Conservation (phyloP, 805 yeast genomes). For the Henningerozyma blattae region DNA sequence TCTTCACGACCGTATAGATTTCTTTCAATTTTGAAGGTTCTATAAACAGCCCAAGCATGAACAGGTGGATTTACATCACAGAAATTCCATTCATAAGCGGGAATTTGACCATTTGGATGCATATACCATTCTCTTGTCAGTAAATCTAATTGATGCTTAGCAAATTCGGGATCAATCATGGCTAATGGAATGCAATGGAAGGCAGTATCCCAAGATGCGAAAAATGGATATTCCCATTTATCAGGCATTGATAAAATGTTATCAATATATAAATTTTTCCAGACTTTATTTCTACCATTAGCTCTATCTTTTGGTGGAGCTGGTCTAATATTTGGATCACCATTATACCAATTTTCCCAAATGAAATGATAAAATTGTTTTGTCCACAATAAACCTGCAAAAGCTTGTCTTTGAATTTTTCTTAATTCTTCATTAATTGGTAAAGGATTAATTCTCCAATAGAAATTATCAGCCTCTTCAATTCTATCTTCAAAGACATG, state of each 20-base stretch:
- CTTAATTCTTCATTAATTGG: slow-evolving; percentile 73
- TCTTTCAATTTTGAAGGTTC: slow-evolving; percentile 79
- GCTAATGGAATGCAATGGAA: slow-evolving; percentile 90
- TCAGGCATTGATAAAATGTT: slow-evolving; percentile 86
- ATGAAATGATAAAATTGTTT: slow-evolving; percentile 84
- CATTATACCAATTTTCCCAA: slow-evolving; percentile 76
- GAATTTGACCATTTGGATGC: slow-evolving; percentile 97
- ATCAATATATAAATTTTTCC: slow-evolving; percentile 83
- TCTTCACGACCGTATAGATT: slow-evolving; percentile 77
- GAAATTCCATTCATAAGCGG: slow-evolving; percentile 95
- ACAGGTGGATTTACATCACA: slow-evolving; percentile 96
- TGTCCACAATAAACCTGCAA: slow-evolving; percentile 88
- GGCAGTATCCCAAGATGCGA: slow-evolving; percentile 95
- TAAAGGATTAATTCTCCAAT: slow-evolving; percentile 77
- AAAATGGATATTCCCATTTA: slow-evolving; percentile 92
- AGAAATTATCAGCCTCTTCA: slow-evolving; percentile 86
- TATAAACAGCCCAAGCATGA: slow-evolving; percentile 89
- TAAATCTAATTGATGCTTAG: slow-evolving; percentile 76
- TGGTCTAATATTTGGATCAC: slow-evolving; percentile 65
- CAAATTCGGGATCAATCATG: slow-evolving; percentile 86
- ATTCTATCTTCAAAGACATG: slow-evolving; percentile 54
- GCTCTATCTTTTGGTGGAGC: slow-evolving; percentile 77
- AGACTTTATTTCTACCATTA: slow-evolving; percentile 74
- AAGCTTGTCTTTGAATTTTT: slow-evolving; percentile 83
- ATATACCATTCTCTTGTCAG: slow-evolving; percentile 91